Evolutionary conservation across 2,329 filamentous ascomycete species (phyloP), one percentile per base, ranked within the genome.

Genomic region (Aspergillus brunneoviolaceus): DNA sequence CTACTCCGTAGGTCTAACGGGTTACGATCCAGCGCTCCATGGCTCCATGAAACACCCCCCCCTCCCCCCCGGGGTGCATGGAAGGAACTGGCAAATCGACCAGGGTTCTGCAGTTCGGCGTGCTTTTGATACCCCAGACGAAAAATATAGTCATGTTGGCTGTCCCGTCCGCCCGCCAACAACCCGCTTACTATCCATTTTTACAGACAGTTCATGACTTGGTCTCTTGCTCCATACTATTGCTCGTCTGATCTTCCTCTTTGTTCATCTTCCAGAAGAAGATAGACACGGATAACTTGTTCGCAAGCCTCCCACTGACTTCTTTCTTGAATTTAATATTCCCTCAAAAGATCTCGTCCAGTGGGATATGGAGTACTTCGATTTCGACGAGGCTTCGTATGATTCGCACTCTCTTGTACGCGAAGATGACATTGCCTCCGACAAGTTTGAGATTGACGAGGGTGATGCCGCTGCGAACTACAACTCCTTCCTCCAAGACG

Each of bases 341-440:
- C 25, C 14, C 29, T 23, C 16, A 31, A 49, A 27, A 27, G 23
- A 19, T n/a, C 33, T 47, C 52, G 14, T 16, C 39, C 39, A 19
- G 39, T 19, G 39, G 33, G n/a, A 16, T 21, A 79, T 81, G 79
- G 79, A 80, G 66, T 81, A 79, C 68, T 81, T 81, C 63, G 73
- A 81, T 61, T 80, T 81, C 61, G 77, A 80, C 61, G 74, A 77
- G 59, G 79, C 79, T 35, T 77, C 78, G 21, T 72, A 72, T 56
- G 72, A 70, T 56, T 74, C 74, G 29, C 69, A 74, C n/a, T 45
- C 39, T 7, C 14, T 45, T 31, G 64, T 65, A 29, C 72, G 69
- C 51, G 74, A 76, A 25, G 75, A 78, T 57, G 77, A 79, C 63
- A 66, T 74, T 56, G 74, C 72, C 55, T 80, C 76, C 6, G 66